Evolutionary conservation across 2,329 filamentous ascomycete genomes (phyloP).

Genomic region (Nemania sp.): DNA sequence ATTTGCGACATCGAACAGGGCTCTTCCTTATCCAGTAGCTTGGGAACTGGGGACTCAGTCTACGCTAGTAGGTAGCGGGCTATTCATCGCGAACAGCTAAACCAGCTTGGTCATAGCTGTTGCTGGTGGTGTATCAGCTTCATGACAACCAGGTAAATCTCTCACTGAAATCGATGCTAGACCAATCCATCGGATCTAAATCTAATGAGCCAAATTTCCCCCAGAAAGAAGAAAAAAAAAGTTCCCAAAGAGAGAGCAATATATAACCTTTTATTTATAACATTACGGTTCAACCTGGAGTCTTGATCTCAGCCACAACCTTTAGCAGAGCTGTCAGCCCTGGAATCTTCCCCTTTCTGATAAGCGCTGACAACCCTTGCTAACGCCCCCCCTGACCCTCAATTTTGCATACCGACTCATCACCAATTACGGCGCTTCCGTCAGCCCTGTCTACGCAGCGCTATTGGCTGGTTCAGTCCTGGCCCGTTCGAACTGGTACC

Average conservation of each 20-base stretch:
- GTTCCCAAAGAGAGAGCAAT: neutral
- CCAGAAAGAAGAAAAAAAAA: neutral
- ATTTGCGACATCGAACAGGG: slow-evolving; percentile 28
- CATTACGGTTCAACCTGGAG: neutral
- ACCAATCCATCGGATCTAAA: neutral
- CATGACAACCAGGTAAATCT: slow-evolving; percentile 7
- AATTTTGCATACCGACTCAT: slow-evolving; percentile 28
- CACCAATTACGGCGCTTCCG: slow-evolving; percentile 47
- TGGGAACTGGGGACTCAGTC: neutral
- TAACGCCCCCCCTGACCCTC: slow-evolving; percentile 26
- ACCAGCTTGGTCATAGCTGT: neutral
- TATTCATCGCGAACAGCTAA: neutral
- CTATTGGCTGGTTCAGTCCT: slow-evolving; percentile 41
- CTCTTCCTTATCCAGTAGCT: slow-evolving; percentile 15
- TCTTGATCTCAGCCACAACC: neutral
- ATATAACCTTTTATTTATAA: neutral
- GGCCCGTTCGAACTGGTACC: slow-evolving; percentile 17
- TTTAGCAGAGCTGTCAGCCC: slow-evolving; percentile 11
- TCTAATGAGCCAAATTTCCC: slow-evolving; percentile 11
- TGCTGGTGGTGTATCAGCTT: slow-evolving; percentile 8
- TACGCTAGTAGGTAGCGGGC: slow-evolving; percentile 20
- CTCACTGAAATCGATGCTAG: slow-evolving; percentile 1
- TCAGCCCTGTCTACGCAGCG: slow-evolving; percentile 25
- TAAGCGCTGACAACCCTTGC: slow-evolving; percentile 43
- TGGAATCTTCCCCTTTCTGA: slow-evolving; percentile 9